Evolutionary conservation across 164 flowering plant species (phyloP), one percentile per base, ranked within the genome.

Genomic region (Kalanchoe fedtschenkoi): DNA sequence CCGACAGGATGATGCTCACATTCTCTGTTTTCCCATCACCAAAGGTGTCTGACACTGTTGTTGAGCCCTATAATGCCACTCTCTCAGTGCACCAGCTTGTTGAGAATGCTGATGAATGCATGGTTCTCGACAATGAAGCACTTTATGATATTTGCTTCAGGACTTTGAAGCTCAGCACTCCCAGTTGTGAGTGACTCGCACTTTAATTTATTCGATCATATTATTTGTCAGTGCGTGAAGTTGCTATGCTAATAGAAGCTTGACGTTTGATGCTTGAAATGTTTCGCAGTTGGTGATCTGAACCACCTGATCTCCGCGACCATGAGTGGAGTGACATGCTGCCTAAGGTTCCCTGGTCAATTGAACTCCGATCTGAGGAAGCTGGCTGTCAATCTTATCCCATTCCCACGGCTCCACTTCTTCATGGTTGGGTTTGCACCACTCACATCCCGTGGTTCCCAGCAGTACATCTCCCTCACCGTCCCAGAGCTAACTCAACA

Each of bases 351-450:
- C 74, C 95, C 95, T 0, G 95, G 95, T 6, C 95, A 87, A 73
- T 76, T 87, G 60, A 87, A 87, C 76, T 85, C 95, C 1, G 95
- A 87, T 69, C 83, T 87, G 24, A 35, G 95, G 51, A 87, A 87
- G 72, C 76, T 87, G 37, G 95, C 95, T 5, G 95, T 87, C 47
- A 87, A 87, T 71, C 77, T 87, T 32, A 87, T 87, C 60, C 95
- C 95, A 7, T 87, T 87, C 78, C 90, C 95, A 0, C 83, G 95
- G n/a, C 95, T 87, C 34, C 95, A 87, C 60, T 87, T 87, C 82
- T 87, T 87, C 78, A 87, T 86, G 93, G 93, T 86, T 58, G 93
- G 93, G 1, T 87, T 87, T 69, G 87, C 93, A 9, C 95, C 93
- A 0, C 87, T 88, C 44, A 88, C 95, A 57, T 80, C 95, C 22